Conservation (phyloP, 768 basidiomycete genomes). For the Suillus brevipes region DNA sequence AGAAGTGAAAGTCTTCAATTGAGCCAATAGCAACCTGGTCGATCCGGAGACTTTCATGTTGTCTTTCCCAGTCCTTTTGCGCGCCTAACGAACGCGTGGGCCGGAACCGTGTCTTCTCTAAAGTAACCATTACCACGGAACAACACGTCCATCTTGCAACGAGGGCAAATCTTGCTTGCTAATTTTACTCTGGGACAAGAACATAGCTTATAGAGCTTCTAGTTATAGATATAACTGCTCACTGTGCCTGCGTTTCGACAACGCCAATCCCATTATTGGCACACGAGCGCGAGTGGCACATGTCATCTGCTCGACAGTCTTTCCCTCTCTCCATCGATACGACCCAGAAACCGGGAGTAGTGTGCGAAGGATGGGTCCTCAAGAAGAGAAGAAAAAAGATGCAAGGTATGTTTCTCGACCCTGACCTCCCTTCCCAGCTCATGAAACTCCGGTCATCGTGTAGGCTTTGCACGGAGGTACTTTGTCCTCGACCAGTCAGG, state of each 20-base stretch:
- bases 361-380: conserved; percentile 77
- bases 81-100: conserved; percentile 2
- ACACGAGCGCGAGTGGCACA: conserved; percentile 4
- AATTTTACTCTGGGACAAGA: conserved; percentile 4
- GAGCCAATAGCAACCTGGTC: conserved; percentile 6
- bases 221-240: neutral
- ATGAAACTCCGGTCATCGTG: neutral
- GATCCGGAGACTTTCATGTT: neutral
- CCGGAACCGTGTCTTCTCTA: conserved; percentile 8
- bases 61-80: conserved; percentile 6
- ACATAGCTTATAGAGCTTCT: neutral
- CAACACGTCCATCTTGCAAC: neutral
- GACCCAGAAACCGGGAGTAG: conserved; percentile 26
- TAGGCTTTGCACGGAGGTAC: conserved; percentile 85
- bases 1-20: conserved; percentile 5
- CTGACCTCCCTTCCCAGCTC: neutral
- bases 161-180: neutral
- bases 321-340: conserved; percentile 11
- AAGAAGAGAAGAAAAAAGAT: conserved; percentile 88
- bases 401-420: conserved; percentile 57
- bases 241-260: neutral
- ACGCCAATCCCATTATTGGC: neutral
- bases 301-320: conserved; percentile 15
- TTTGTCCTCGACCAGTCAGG: conserved; percentile 71
- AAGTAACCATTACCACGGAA: conserved; percentile 3